Evolutionary conservation across 2,329 filamentous ascomycete species (phyloP).

Genomic region (Verruconis gallopava): DNA sequence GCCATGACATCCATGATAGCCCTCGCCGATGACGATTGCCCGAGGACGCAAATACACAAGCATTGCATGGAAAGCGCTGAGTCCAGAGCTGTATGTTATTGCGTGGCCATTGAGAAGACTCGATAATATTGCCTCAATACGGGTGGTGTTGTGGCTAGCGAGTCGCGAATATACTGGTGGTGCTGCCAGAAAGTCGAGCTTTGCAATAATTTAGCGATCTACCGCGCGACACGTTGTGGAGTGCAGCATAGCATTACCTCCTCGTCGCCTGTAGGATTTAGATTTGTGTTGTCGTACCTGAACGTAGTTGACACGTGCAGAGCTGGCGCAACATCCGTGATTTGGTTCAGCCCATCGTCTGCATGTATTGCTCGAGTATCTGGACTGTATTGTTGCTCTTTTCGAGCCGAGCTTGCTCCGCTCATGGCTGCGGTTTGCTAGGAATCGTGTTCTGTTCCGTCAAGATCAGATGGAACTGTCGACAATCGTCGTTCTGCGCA

Average conservation of each 20-base stretch:
- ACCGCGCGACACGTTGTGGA: too few relatives aligned
- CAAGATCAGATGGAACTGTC: too few relatives aligned
- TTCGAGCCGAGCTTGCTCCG: too few relatives aligned
- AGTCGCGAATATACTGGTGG: slow-evolving; percentile 66
- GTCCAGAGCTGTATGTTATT: slow-evolving; percentile 71
- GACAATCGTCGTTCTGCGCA: too few relatives aligned
- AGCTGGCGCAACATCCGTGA: slow-evolving; percentile 73
- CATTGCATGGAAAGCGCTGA: slow-evolving; percentile 78
- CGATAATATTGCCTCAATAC: slow-evolving; percentile 72
- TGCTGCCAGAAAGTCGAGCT: slow-evolving; percentile 18
- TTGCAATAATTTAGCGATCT: neutral
- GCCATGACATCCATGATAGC: slow-evolving; percentile 90
- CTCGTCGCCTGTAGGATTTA: slow-evolving; percentile 39
- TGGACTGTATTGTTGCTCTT: slow-evolving; percentile 3
- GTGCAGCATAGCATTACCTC: slow-evolving; percentile 35
- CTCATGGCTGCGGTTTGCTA: too few relatives aligned
- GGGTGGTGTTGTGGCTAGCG: slow-evolving; percentile 63
- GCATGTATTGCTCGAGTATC: slow-evolving; percentile 67
- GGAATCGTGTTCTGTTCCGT: too few relatives aligned
- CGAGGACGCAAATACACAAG: slow-evolving; percentile 74
- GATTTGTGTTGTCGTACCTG: slow-evolving; percentile 64
- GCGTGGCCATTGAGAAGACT: slow-evolving; percentile 56
- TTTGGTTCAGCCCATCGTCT: slow-evolving; percentile 61
- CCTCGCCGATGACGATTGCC: slow-evolving; percentile 66
- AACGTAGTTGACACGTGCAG: slow-evolving; percentile 89